A percentile compares a stretch with the other conserved stretches of the same genome.
Conservation (phyloP, 1,284 basidiomycete species). For the Macrocybe sp. region DNA sequence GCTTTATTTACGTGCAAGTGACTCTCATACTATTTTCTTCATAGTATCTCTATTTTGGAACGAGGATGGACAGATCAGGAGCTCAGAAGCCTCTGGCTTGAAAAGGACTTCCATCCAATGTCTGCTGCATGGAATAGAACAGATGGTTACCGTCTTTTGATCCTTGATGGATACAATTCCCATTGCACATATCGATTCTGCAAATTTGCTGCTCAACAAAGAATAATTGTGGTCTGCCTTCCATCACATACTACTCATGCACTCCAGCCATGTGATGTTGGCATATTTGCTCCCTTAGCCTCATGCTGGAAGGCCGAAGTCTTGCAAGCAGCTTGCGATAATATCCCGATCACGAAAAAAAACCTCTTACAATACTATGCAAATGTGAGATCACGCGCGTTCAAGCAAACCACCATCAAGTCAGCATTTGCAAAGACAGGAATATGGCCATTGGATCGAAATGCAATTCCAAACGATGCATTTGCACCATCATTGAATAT, state of each 20-base stretch:
- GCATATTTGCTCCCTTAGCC: too few species aligned
- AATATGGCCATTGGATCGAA: constrained; percentile 26
- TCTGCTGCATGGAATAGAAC: constrained; percentile 17
- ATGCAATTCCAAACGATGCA: constrained; percentile 16
- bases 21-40: too few species aligned
- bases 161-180: constrained; percentile 37
- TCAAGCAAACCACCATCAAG: constrained; percentile 24
- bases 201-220: constrained; percentile 18
- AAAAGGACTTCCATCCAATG: constrained; percentile 26
- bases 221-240: constrained; percentile 17
- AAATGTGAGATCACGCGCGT: constrained; percentile 6
- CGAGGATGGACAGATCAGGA: too few species aligned
- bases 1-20: too few species aligned
- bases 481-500: constrained; percentile 15
- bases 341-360: too few species aligned
- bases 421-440: constrained; percentile 29
- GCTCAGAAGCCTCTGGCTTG: too few species aligned
- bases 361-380: too few species aligned
- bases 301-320: too few species aligned
- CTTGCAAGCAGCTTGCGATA: too few species aligned
- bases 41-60: too few species aligned
- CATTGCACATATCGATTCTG: constrained; percentile 28
- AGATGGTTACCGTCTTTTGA: constrained; percentile 26
- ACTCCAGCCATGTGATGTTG: too few species aligned
- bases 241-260: too few species aligned